A percentile compares a stretch with the other conserved stretches of the same genome.
These are phyloP conservation scores for Moesziomyces sp. DNA, from an alignment of 1,284 basidiomycete genomes.

Conservation along the genomic window DNA sequence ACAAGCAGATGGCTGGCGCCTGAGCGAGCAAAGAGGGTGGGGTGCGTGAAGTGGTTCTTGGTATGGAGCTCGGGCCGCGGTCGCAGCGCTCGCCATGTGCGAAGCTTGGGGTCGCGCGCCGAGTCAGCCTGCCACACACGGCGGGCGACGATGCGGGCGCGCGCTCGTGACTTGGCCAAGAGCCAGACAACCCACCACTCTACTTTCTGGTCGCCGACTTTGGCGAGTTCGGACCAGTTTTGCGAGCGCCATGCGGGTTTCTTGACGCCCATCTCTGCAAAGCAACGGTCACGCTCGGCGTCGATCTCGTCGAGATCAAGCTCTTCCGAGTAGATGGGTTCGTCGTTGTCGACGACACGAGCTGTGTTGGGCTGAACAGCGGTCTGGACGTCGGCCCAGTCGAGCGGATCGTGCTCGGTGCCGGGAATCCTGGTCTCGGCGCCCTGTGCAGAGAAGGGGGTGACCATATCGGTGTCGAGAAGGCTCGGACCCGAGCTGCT, in stretches of 20 bases:
- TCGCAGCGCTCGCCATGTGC: slow-evolving; percentile 30
- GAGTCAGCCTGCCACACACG: slow-evolving; percentile 35
- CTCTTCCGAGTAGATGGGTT: slow-evolving; percentile 46
- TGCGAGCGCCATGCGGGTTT: slow-evolving; percentile 39
- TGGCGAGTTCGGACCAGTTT: slow-evolving; percentile 42
- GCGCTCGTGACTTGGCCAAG: slow-evolving; percentile 37
- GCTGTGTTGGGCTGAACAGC: slow-evolving; percentile 21
- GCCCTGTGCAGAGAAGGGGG: slow-evolving; percentile 24
- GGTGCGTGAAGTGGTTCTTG: slow-evolving; percentile 54
- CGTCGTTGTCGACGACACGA: slow-evolving; percentile 27
- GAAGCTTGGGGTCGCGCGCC: slow-evolving; percentile 17
- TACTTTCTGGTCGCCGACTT: slow-evolving; percentile 42
- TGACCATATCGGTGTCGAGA: slow-evolving; percentile 37
- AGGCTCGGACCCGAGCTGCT: slow-evolving; percentile 2
- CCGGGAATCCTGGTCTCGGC: slow-evolving; percentile 30
- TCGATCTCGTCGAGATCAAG: slow-evolving; percentile 50
- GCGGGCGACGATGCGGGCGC: slow-evolving; percentile 40
- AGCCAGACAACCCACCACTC: slow-evolving; percentile 50
- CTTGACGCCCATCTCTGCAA: slow-evolving; percentile 47
- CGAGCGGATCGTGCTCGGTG: slow-evolving; percentile 42
- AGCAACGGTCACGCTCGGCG: slow-evolving; percentile 42
- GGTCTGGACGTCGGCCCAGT: slow-evolving; percentile 40
- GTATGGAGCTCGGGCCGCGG: slow-evolving; percentile 39
- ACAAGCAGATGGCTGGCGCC: slow-evolving; percentile 46
- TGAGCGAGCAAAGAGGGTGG: slow-evolving; percentile 51